These are phyloP conservation scores for Colletotrichum lindemuthianum DNA, from an alignment of 2,329 filamentous ascomycete genomes.

Conservation along the genomic window DNA sequence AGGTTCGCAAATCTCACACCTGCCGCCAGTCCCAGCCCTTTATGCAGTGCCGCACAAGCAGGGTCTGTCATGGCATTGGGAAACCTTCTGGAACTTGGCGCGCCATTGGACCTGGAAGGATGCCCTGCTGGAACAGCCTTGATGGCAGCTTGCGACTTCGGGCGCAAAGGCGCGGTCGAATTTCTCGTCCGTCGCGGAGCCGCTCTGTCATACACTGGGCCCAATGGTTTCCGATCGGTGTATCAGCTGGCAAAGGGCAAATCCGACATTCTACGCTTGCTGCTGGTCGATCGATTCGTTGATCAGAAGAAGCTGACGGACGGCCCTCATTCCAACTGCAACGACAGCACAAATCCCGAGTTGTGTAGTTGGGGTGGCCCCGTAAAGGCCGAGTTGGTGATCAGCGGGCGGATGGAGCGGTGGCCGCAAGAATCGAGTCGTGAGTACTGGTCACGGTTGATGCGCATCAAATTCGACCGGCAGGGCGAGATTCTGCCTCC, in stretches of 20 bases:
- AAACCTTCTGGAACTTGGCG: not conserved
- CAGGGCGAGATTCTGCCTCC: not conserved
- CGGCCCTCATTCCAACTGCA: not conserved
- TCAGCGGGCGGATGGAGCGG: not conserved
- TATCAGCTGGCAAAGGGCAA: not conserved
- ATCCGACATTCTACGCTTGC: not conserved
- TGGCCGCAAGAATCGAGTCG: not conserved
- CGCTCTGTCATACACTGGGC: not conserved
- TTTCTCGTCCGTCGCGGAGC: not conserved
- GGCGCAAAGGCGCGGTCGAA: not conserved
- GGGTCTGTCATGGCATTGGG: not conserved
- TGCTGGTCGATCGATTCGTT: not conserved
- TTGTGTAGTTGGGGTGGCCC: not conserved
- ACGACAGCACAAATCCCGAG: not conserved
- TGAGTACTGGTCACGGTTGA: not conserved
- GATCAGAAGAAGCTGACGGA: not conserved
- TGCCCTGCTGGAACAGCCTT: not conserved
- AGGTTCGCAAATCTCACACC: not conserved
- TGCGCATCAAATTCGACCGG: not conserved
- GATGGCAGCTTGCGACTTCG: conserved; percentile 3
- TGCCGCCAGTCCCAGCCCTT: not conserved
- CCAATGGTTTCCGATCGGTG: not conserved
- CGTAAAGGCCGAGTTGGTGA: not conserved
- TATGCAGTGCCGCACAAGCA: not conserved
- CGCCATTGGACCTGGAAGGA: not conserved